phyloP scores from a whole-genome alignment of 2,329 filamentous ascomycete genomes.

The Blastomyces parvus region DNA sequence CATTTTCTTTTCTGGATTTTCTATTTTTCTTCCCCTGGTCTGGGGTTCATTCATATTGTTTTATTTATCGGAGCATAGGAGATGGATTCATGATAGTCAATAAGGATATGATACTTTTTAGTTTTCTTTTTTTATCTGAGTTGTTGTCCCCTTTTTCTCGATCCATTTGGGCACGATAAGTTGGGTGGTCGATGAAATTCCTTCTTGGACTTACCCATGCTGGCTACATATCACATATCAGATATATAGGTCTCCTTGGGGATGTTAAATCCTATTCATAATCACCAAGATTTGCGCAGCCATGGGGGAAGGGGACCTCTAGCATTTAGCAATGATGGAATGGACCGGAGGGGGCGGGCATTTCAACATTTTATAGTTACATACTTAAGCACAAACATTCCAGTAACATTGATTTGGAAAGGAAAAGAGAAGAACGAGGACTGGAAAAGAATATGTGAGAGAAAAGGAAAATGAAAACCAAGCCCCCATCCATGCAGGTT shows the following conservation, averaged over 20 bases:
- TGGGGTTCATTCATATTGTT: not conserved
- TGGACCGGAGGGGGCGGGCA: not conserved
- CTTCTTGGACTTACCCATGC: not conserved
- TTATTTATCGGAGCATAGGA: not conserved
- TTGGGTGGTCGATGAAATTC: not conserved
- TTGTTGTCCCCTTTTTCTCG: not conserved
- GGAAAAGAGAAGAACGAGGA: not conserved
- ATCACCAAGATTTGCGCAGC: no score
- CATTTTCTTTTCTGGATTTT: not conserved
- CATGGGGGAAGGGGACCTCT: not conserved
- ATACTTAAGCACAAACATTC: not conserved
- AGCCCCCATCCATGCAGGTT: not conserved
- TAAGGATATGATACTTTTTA: not conserved
- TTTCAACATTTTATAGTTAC: not conserved
- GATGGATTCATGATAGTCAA: not conserved
- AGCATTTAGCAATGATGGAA: not conserved
- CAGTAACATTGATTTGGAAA: not conserved
- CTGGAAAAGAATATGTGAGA: not conserved
- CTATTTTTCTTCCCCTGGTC: not conserved
- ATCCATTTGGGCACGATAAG: not conserved
- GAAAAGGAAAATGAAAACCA: not conserved
- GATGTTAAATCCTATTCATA: no score
- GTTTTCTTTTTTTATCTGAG: not conserved
- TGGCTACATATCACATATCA: not conserved
- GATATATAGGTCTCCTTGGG: not conserved